Evolutionary conservation across 805 yeast species (phyloP), one percentile per base, ranked within the genome.

Genomic region (Lachancea sp.): DNA sequence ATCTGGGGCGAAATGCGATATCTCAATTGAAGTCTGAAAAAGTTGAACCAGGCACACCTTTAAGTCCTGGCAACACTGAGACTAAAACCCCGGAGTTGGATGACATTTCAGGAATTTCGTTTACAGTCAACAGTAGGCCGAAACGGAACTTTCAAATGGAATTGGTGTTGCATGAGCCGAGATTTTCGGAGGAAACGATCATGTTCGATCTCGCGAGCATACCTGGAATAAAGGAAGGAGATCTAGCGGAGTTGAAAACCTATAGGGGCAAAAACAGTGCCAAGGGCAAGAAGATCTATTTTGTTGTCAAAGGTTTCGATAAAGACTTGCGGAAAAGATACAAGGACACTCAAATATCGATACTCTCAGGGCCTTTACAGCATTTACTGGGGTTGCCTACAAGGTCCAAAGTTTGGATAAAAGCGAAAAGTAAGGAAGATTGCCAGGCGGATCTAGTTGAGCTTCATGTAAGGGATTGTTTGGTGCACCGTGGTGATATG

Each of bases 401-500:
- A 0, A 68, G 95, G 46, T 74, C 84, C 25, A 74, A 72, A 29
- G 90, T 87, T 2, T 69, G 73, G 53, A 77, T 90, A 2, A 70
- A 71, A 53, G 68, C 66, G 40, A 72, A 61, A 63, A 66, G 63
- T 16, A 68, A 69, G 36, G 63, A 67, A 7, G 62, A 70, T 1
- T 82, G 76, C n/a, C 83, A 78, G 49, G 84, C 90, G 1, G 96
- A 93, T 55, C 74, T 87, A 2, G 77, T 90, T 3, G 98, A 93
- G 57, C 66, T 93, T 4, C 80, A 80, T 58, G 75, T 88, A 43
- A 86, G 81, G 55, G 97, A 93, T 56, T 71, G 87, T 17, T 78
- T 84, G 52, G 66, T 93, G 13, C 79, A 95, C 3, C 70, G 99
- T 52, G 96, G 95, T 49, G 93, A 88, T 55, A 91, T 90, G 89